phyloP scores from a whole-genome alignment of 352 stramenopile genomes.

The Phytopythium ostracodes region DNA sequence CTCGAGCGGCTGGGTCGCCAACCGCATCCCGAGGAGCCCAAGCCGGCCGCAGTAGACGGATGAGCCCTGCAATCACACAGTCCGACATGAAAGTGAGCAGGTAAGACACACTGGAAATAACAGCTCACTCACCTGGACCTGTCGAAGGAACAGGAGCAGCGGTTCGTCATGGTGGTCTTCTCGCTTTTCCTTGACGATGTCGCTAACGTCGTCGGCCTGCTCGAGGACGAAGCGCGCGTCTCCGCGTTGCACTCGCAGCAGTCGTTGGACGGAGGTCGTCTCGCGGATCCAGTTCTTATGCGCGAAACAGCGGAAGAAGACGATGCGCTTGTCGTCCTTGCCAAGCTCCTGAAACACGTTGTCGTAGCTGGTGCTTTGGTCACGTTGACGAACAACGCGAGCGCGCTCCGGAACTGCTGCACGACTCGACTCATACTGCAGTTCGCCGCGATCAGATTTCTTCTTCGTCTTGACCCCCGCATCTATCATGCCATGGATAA shows the following conservation, averaged over 20 bases:
- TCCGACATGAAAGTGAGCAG: too few relatives aligned
- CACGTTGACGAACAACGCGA: conserved; percentile 59
- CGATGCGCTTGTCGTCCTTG: conserved; percentile 2
- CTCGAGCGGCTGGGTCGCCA: conserved; percentile 31
- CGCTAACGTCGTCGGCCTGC: conserved; percentile 16
- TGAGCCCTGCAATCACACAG: conserved; percentile 36
- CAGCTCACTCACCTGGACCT: too few relatives aligned
- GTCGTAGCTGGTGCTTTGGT: conserved; percentile 27
- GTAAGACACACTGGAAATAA: too few relatives aligned
- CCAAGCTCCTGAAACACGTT: conserved; percentile 38
- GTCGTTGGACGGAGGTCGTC: conserved; percentile 25
- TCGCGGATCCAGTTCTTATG: conserved; percentile 24
- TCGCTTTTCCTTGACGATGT: background rate
- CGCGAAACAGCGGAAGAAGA: conserved; percentile 64
- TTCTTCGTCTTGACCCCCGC: conserved; percentile 3
- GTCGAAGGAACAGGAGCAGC: conserved; percentile 54
- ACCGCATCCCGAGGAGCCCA: conserved; percentile 38
- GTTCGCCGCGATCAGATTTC: conserved; percentile 11
- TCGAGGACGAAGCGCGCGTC: conserved; percentile 24
- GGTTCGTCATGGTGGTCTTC: conserved; percentile 7
- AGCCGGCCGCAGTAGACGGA: conserved; percentile 69
- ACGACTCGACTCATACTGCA: too few relatives aligned
- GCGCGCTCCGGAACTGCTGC: conserved; percentile 51
- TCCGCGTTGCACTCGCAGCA: conserved; percentile 24
- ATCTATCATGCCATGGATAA: conserved; percentile 48